Base-by-base conservation (phyloP, 768 basidiomycete genomes). In the Galerina sulciceps region DNA sequence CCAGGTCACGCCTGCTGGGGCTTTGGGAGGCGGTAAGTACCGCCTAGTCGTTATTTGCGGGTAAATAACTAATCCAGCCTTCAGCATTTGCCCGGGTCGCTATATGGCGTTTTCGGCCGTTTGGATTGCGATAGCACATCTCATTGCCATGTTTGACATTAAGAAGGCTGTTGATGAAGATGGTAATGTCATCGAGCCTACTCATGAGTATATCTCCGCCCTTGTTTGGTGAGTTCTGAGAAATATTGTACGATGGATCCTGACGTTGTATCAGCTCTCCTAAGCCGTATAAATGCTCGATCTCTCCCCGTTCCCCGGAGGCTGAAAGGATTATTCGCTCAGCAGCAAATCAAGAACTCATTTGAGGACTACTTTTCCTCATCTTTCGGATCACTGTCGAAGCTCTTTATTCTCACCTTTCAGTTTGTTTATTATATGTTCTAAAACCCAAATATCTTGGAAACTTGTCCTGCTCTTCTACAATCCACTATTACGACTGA, bases 1-100 rank as follows among this genome's bases (percentile, higher is more conserved):
- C 71, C 72, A 0, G 66, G 54, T 1, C 65, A 67, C 18, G 64
- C 64, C 2, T 70, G 67, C n/a, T 78, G 70, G 62, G 75, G 75
- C 0, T 76, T 74, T 55, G 75, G 75, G 22, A 46, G 72, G 34
- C 60, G 70, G 72, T 71, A 17, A 35, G 49, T 15, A 20, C 13
- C 10, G 9, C 20, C 23, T 18, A 8, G 5, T 17, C 22, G 11
- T 49, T 53, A 8, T 23, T 9, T 41, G 14, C 3, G 11, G 3
- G 18, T 38, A 13, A 13, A 14, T 18, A 4, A 11, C 26, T 31
- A n/a, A 20, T 18, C 18, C 2, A 10, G 15, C 1, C 14, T 31
- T 31, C 20, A 64, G 67, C 6, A 59, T 72, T 10, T 70, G 69
- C 51, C 71, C 69, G 2, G 71, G 66, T 3, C 65, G 69, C 2